Evolutionary conservation across 495 filamentous ascomycete genomes (phyloP), one percentile per base, ranked within the genome.

Genomic region (Penicillium parvum): DNA sequence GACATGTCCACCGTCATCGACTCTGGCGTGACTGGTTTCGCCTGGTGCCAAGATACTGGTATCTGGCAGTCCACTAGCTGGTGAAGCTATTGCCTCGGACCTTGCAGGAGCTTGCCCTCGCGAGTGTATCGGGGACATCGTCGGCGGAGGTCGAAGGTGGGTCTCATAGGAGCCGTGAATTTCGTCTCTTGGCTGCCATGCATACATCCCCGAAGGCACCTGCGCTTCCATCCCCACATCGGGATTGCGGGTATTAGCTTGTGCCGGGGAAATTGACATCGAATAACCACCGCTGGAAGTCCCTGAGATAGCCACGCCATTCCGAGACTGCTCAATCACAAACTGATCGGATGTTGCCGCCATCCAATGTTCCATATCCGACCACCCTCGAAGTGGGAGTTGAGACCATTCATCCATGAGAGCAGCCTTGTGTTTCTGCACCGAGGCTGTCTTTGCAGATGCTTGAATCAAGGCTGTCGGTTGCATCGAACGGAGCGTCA

Each of bases 401-500:
- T 38, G 45, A 11, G 49, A 41, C 57, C 57, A 63, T 37, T 61
- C 57, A 12, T 51, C 49, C 53, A 63, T 53, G 9, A 50, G 60
- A 10, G 53, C 42, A 28, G 47, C 41, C 32, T 63, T 63, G n/a
- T 51, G 50, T 33, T 46, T 58, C 10, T 37, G 47, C 5, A 17
- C 28, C 30, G 29, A 45, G 2, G 51, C 49, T 7, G 48, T 12
- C 21, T 53, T 55, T 12, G 43, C n/a, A 10, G 42, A 47, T 7
- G 47, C 34, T 25, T 44, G 45, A 12, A 44, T 26, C 7, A 53
- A 5, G 7, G 19, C 36, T 14, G 35, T n/a, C 30, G 52, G 48
- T 7, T 40, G 25, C 29, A 51, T 43, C 17, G 48, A 37, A 7
- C 47, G 54, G 8, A 63, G 47, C 9, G 57, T 56, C 23, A 40